These are phyloP conservation scores for Aspergillus sp. DNA, from an alignment of 2,329 filamentous ascomycete genomes.

Conservation along the genomic window DNA sequence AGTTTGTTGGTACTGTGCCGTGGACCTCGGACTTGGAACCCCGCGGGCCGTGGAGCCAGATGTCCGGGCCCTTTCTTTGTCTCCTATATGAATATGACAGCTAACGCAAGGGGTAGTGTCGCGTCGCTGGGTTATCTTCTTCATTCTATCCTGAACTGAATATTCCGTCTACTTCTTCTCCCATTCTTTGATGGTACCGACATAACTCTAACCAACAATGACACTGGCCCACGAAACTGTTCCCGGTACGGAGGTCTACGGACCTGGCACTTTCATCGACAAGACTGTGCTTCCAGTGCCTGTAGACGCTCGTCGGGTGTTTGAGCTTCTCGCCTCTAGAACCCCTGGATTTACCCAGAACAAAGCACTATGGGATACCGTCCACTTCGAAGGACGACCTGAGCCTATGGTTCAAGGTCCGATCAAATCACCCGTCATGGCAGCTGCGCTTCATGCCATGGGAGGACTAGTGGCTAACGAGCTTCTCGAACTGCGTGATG, in stretches of 20 bases:
- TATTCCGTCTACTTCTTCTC: too few species aligned
- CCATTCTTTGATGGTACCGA: background rate
- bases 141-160: background rate
- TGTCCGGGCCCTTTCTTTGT: background rate
- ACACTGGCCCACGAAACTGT: conserved; percentile 16
- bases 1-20: background rate
- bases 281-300: conserved; percentile 38
- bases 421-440: conserved; percentile 46
- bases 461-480: conserved; percentile 46
- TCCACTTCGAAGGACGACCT: conserved; percentile 43
- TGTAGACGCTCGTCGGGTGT: conserved; percentile 41
- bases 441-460: conserved; percentile 49
- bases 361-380: conserved; percentile 27
- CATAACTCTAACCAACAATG: background rate
- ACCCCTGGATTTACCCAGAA: conserved; percentile 47
- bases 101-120: background rate
- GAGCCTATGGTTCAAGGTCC: conserved; percentile 47
- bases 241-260: conserved; percentile 34
- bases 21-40: background rate
- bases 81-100: background rate
- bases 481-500: conserved; percentile 33
- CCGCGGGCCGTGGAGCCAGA: background rate
- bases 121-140: background rate
- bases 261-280: conserved; percentile 46
- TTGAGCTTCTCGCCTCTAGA: conserved; percentile 38